Conservation (phyloP, 805 yeast genomes). For the Sugiyamaella lignohabitans region DNA sequence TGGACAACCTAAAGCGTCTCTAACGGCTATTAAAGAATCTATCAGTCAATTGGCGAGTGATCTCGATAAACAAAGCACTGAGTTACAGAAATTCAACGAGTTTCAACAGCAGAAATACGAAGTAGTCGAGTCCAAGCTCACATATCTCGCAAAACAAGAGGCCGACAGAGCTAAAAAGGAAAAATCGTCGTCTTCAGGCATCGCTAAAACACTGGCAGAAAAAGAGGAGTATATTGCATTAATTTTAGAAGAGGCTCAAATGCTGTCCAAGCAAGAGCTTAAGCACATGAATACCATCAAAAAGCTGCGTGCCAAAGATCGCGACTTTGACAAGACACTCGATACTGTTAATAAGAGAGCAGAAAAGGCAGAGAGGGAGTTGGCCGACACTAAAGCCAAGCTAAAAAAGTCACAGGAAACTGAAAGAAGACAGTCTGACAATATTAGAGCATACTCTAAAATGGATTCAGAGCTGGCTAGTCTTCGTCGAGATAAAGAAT, state of each 20-base stretch:
- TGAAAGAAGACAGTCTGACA: constrained; percentile 19
- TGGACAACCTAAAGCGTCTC: not conserved
- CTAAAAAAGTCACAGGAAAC: constrained; percentile 19
- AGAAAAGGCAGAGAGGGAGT: constrained; percentile 34
- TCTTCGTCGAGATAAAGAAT: constrained; percentile 13
- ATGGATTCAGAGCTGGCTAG: constrained; percentile 11
- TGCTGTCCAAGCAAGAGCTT: constrained; percentile 63
- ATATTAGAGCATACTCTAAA: constrained; percentile 13
- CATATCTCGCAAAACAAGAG: constrained; percentile 26
- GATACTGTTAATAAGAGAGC: constrained; percentile 27
- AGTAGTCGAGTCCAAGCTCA: constrained; percentile 20
- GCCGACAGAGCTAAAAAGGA: constrained; percentile 18
- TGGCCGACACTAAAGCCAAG: constrained; percentile 34
- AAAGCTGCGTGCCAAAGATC: constrained; percentile 46
- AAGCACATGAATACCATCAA: constrained; percentile 61
- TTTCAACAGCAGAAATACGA: constrained; percentile 3
- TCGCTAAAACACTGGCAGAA: constrained; percentile 34
- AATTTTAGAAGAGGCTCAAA: constrained; percentile 69
- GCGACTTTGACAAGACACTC: constrained; percentile 32
- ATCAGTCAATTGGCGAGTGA: not conserved
- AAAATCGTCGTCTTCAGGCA: constrained; percentile 13
- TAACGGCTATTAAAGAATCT: not conserved
- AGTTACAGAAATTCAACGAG: not conserved
- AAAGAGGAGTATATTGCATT: constrained; percentile 60
- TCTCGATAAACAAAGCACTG: not conserved